Base-by-base conservation (phyloP, 164 flowering plant species). In the Kalanchoe fedtschenkoi region DNA sequence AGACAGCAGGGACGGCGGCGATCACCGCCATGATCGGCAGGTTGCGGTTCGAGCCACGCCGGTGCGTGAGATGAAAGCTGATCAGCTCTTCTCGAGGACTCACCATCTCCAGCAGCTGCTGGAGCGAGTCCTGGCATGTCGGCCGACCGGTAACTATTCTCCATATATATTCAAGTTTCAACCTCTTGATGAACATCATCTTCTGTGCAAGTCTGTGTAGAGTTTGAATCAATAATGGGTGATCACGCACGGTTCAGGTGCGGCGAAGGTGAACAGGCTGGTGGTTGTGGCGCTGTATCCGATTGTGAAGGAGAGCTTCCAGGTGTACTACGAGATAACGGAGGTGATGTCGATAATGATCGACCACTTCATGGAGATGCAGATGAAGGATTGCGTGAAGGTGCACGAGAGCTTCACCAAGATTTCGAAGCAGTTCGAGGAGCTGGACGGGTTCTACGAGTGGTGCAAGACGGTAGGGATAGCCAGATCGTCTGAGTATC, bases 51-150 rank as follows among this genome's bases (percentile, higher is more conserved):
- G 54, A 54, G 43, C 39, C 17, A 77, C 85, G 0, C 91, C 95
- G 0, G 66, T 78, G 4, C 63, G 73, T 0, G 92, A 88, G 1
- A 71, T 88, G 85, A 80, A 64, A 55, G 73, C 37, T 1, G 86
- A 79, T 8, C 65, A 68, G 2, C 53, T 90, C 0, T 85, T 88
- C 42, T 65, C 85, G 0, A 78, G 83, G 73, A 51, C 66, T 28
- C 82, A 85, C 32, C 87, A 80, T 62, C 69, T 85, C 64, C 88
- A 77, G 58, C 89, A 83, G 63, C 84, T 93, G 4, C 81, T 93
- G 19, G 95, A 93, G 28, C 77, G 99, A 9, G 85, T 93, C 59
- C 64, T 90, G 2, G 97, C 96, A 5, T 88, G 95, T 58, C 74
- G 86, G 4, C 97, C 99, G 6, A 82, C 97, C 73, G 96, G 97